A percentile compares a stretch with the other conserved stretches of the same genome.
Evolutionary conservation across 768 basidiomycete species (phyloP).

Genomic region (Crassisporium funariophilum): DNA sequence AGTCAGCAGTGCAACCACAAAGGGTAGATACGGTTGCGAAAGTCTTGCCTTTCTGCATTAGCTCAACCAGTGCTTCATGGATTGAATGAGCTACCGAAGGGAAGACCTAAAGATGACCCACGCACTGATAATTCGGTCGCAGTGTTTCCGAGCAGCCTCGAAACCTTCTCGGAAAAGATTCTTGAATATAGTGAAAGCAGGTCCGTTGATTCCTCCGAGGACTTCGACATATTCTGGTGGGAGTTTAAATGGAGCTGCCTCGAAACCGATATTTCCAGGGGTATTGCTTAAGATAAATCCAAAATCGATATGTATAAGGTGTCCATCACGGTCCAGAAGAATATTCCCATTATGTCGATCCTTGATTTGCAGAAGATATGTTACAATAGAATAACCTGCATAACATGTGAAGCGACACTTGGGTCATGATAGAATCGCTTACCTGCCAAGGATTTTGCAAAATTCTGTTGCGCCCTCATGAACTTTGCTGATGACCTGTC

Average conservation of each 20-base stretch:
- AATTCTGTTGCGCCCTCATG: conserved; percentile 87
- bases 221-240: conserved; percentile 96
- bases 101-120: conserved; percentile 35
- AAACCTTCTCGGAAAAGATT: conserved; percentile 91
- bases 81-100: conserved; percentile 4
- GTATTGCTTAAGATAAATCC: conserved; percentile 98
- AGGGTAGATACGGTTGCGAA: too few species aligned
- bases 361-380: conserved; percentile 97
- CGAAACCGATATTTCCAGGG: conserved; percentile 96
- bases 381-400: conserved; percentile 89
- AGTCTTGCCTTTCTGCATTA: conserved; percentile 90
- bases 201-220: conserved; percentile 79
- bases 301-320: conserved; percentile 96
- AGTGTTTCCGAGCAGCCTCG: conserved; percentile 91
- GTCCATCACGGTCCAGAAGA: conserved; percentile 91
- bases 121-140: conserved; percentile 95
- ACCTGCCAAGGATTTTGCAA: conserved; percentile 91
- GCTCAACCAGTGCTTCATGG: conserved; percentile 70
- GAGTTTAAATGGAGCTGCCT: conserved; percentile 99
- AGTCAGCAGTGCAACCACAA: not conserved
- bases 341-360: conserved; percentile 99
- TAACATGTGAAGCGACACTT: conserved; percentile 5
- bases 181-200: conserved; percentile 82
- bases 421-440: conserved; percentile 1
- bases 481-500: conserved; percentile 87